Percentiles rank a stretch among this genome's conserved stretches.
Conservation (phyloP, 495 filamentous ascomycete species). For the Hypoxylon cercidicola region DNA sequence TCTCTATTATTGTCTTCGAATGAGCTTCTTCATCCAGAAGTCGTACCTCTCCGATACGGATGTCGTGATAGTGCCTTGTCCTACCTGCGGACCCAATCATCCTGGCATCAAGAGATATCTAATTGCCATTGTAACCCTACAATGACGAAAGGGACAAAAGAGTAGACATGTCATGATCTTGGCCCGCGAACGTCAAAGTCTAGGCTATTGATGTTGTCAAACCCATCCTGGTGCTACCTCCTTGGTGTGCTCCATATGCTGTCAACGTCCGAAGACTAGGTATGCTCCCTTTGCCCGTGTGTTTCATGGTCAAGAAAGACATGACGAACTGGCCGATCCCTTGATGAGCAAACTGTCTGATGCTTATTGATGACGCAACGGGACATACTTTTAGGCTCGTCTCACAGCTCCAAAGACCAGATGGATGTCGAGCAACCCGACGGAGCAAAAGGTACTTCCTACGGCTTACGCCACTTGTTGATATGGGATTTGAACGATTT, state of each 20-base stretch:
- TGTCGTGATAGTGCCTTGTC: conserved; percentile 15
- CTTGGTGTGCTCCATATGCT: conserved; percentile 5
- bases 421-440: conserved; percentile 3
- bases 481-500: conserved; percentile 16
- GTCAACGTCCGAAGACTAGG: conserved; percentile 1
- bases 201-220: conserved; percentile 15
- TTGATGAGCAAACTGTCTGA: conserved; percentile 4
- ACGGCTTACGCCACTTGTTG: conserved; percentile 13
- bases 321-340: conserved; percentile 11
- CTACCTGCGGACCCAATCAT: conserved; percentile 20
- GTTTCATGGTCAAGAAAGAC: conserved; percentile 6
- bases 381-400: not conserved
- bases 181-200: not conserved
- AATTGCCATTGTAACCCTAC: conserved; percentile 16
- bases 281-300: not conserved
- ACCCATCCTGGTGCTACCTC: conserved; percentile 24
- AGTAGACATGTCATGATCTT: conserved; percentile 7
- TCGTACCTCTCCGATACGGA: conserved; percentile 10
- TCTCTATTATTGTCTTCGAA: conserved; percentile 7
- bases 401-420: conserved; percentile 2
- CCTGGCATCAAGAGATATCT: not conserved
- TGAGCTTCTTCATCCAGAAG: conserved; percentile 20
- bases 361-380: conserved; percentile 11
- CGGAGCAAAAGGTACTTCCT: conserved; percentile 7
- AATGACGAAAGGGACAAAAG: conserved; percentile 18